Conservation (phyloP, 75 land plant genomes). For the Cupressus sempervirens region DNA sequence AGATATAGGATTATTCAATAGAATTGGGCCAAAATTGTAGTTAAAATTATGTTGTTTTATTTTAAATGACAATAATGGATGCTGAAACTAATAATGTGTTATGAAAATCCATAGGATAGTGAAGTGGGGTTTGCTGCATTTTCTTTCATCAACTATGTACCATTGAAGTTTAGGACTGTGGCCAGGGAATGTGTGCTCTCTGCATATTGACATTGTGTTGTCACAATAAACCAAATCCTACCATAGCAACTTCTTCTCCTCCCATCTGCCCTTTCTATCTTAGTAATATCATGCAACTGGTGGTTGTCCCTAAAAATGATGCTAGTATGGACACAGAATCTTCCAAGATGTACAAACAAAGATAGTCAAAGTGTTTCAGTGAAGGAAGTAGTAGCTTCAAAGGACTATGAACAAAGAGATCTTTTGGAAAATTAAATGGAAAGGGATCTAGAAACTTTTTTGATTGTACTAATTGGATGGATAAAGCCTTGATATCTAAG, state of each 20-base stretch:
- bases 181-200: constrained; percentile 89
- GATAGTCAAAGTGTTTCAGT: constrained; percentile 39
- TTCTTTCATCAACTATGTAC: constrained; percentile 83
- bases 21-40: no score
- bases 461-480: constrained; percentile 36
- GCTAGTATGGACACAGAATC: constrained; percentile 19
- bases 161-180: constrained; percentile 79
- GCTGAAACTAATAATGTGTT: background rate
- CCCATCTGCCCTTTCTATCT: constrained; percentile 87
- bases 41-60: background rate
- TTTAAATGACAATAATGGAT: background rate
- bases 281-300: constrained; percentile 47
- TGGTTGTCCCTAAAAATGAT: constrained; percentile 40
- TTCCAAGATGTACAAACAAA: constrained; percentile 31
- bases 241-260: constrained; percentile 29
- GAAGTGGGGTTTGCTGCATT: constrained; percentile 80
- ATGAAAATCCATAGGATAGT: constrained; percentile 32
- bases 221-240: constrained; percentile 80
- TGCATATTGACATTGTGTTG: constrained; percentile 84
- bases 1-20: no score
- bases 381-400: constrained; percentile 77
- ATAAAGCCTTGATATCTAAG: no score
- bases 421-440: constrained; percentile 28
- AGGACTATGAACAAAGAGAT: constrained; percentile 43
- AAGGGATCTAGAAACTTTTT: constrained; percentile 44